Evolutionary conservation across 2,329 filamentous ascomycete genomes (phyloP).

Genomic region (Orbilia blumenaviensis): DNA sequence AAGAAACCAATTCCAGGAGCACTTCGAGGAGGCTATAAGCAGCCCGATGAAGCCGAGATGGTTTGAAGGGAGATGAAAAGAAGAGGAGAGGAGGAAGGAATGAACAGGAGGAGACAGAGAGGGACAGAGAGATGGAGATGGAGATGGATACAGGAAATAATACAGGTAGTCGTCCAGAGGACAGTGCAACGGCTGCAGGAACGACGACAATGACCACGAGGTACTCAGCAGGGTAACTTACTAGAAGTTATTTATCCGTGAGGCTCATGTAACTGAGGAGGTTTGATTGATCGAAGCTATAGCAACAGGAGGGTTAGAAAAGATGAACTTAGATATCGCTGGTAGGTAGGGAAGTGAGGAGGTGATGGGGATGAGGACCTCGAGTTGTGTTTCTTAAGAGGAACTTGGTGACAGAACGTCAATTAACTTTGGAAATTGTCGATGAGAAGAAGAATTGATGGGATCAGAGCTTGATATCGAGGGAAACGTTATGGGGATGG

Average conservation of each 20-base stretch:
- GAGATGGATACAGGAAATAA: neutral
- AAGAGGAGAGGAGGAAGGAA: neutral
- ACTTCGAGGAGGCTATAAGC: neutral
- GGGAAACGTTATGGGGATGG: neutral
- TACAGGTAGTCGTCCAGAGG: neutral
- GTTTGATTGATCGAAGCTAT: neutral
- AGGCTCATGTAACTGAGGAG: neutral
- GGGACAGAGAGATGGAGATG: neutral
- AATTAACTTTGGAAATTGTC: neutral
- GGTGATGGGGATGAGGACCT: neutral
- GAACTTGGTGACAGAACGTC: slow-evolving; percentile 1
- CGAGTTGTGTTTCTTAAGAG: neutral
- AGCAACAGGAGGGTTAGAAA: neutral
- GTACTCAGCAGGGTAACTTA: neutral
- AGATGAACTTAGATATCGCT: neutral
- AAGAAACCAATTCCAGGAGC: neutral
- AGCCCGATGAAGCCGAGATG: slow-evolving; percentile 6
- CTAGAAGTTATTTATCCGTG: neutral
- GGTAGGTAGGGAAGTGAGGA: neutral
- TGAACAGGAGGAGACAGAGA: neutral
- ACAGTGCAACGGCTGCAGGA: neutral
- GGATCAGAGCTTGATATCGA: too few species aligned
- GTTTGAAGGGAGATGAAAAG: neutral
- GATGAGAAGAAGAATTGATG: neutral
- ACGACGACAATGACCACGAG: neutral